A percentile compares a stretch with the other conserved stretches of the same genome.
These are phyloP conservation scores for Suhomyces xylopsoci DNA, from an alignment of 805 yeast genomes.

Conservation along the genomic window DNA sequence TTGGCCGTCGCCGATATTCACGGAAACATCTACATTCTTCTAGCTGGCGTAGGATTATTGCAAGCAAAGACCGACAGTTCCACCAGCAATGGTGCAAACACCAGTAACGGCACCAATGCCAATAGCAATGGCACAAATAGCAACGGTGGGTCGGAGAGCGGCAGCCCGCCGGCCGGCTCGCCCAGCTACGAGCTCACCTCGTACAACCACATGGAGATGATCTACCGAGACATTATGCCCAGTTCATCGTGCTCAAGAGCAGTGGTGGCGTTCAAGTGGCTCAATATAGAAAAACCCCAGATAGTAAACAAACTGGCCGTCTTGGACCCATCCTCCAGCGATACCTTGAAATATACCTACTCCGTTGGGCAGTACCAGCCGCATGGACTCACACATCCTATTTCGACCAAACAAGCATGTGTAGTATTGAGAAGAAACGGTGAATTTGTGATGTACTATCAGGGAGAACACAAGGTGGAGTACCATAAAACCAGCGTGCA, in stretches of 20 bases:
- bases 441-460: constrained; percentile 56
- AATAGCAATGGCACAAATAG: not conserved
- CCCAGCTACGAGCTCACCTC: constrained; percentile 44
- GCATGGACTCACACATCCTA: constrained; percentile 65
- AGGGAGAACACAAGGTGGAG: constrained; percentile 60
- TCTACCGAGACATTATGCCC: constrained; percentile 40
- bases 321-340: constrained; percentile 17
- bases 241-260: constrained; percentile 14
- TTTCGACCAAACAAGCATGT: constrained; percentile 66
- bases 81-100: not conserved
- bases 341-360: constrained; percentile 42
- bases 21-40: constrained; percentile 53
- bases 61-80: constrained; percentile 20
- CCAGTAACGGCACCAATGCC: not conserved
- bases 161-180: constrained; percentile 14
- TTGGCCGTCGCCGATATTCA: constrained; percentile 71
- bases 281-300: constrained; percentile 66
- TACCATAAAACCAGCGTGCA: constrained; percentile 39
- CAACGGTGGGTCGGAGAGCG: not conserved
- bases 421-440: constrained; percentile 65
- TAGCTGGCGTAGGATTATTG: constrained; percentile 42
- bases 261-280: constrained; percentile 62
- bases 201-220: constrained; percentile 45
- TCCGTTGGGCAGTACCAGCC: constrained; percentile 59
- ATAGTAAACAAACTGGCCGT: constrained; percentile 59